phyloP scores from a whole-genome alignment of 176 grass and related monocot species.

The Tillandsia fasciculata region DNA sequence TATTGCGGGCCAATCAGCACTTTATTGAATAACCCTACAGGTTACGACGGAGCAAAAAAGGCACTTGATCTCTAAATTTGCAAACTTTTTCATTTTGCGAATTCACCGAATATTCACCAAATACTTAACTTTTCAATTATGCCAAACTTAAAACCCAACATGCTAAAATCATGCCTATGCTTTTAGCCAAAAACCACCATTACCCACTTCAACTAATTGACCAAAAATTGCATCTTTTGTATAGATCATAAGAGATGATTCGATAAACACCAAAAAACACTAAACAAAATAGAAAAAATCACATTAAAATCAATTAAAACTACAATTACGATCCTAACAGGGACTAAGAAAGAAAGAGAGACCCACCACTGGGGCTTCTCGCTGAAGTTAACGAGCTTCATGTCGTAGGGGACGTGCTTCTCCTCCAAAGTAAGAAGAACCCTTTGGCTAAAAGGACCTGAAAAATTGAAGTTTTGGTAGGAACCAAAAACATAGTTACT shows the following conservation, averaged over 20 bases:
- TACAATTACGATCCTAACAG: not conserved
- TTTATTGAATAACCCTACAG: no score
- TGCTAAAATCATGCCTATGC: no score
- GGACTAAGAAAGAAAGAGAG: not conserved
- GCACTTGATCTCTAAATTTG: no score
- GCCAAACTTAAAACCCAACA: no score
- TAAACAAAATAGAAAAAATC: not conserved
- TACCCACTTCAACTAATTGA: no score
- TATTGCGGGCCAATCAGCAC: no score
- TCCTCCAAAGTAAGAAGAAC: slow-evolving; percentile 29
- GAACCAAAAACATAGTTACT: not conserved
- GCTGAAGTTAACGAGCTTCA: slow-evolving; percentile 18
- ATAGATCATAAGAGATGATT: not conserved
- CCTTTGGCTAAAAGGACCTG: slow-evolving; percentile 30
- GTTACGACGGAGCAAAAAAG: no score
- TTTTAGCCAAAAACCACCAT: no score
- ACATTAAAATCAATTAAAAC: slow-evolving; percentile 4
- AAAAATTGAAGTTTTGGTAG: not conserved
- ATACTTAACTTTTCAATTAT: no score
- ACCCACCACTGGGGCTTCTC: slow-evolving; percentile 21
- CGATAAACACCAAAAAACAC: not conserved
- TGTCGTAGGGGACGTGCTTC: slow-evolving; percentile 20
- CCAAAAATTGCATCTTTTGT: no score
- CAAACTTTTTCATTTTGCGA: no score
- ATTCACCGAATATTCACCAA: no score